Evolutionary conservation across 345 rosid species (phyloP), one percentile per base, ranked within the genome.

Genomic region (Pelargonium nanum): DNA sequence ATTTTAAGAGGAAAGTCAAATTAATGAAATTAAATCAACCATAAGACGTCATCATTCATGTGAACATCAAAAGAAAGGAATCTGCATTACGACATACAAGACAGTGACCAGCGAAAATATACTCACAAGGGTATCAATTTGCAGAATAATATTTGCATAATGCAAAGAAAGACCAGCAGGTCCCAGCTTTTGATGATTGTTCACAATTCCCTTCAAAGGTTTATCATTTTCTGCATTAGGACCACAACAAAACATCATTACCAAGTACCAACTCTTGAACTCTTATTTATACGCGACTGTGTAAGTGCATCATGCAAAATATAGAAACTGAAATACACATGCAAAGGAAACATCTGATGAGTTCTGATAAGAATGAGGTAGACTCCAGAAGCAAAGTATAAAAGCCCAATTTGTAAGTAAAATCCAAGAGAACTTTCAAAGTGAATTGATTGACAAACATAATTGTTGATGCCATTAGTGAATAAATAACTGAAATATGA

Each of bases 91-190:
- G 48, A 40, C 16, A 12, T 40, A 40, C 17, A 12, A 40, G 13
- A 40, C 48, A 40, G 15, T 57, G 34, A 44, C 7, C 15, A 55
- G 57, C 24, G 22, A 17, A 19, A 34, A 45, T 44, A 61, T 68
- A 81, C 95, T 90, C 80, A 94, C 99, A 71, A 88, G 90, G 70
- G 92, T 84, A 70, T 90, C 99, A 26, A 88, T 86, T 75, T 90
- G 99, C 61, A 96, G 76, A 22, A 94, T 80, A 30, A 94, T 88
- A 74, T 90, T 94, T 58, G 99, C 97, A 63, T 94, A 94, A 75
- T 94, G 99, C 80, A 94, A 79, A 13, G 99, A 95, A 64, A 94
- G 96, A 65, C 97, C 96, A 61, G 96, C 96, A 22, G 91, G 73
- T 1, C 99, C 99, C 79, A 94, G 65, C 70, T 82, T 88, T 60